Percentiles rank a stretch among this genome's conserved stretches.
Evolutionary conservation across 257 asterid species (phyloP).

Genomic region (Lantana camara): DNA sequence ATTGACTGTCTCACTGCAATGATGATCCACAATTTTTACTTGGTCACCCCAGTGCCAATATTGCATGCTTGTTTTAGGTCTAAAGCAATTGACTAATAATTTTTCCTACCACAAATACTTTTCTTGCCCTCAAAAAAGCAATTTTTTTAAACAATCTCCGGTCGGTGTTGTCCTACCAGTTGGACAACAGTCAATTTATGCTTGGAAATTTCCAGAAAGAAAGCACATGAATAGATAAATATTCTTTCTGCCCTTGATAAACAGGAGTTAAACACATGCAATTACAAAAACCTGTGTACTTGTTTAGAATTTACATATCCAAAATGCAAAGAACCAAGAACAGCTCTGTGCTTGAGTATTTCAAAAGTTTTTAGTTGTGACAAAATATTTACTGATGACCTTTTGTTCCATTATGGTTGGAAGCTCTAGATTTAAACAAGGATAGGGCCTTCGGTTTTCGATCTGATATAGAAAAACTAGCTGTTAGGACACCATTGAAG

Average conservation of each 20-base stretch:
- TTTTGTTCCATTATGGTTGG: not conserved
- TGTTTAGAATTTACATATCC: not conserved
- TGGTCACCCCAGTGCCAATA: constrained; percentile 19
- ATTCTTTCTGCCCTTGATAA: not conserved
- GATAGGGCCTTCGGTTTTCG: constrained; percentile 15
- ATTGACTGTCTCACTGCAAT: too few species aligned
- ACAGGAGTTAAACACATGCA: not conserved
- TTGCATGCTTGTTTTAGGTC: constrained; percentile 27
- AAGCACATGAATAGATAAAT: not conserved
- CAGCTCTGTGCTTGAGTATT: not conserved
- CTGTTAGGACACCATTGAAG: not conserved
- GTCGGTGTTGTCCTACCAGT: not conserved
- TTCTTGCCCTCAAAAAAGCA: not conserved
- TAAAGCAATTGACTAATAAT: constrained; percentile 13
- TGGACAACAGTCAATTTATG: not conserved
- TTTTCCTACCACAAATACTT: constrained; percentile 20
- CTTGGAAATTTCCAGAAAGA: not conserved
- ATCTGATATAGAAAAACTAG: constrained; percentile 20
- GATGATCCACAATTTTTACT: not conserved
- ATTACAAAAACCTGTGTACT: not conserved
- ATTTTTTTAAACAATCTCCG: not conserved
- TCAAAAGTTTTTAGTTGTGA: not conserved
- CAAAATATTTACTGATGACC: not conserved
- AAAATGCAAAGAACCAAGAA: not conserved
- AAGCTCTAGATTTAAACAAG: not conserved